phyloP scores from a whole-genome alignment of 176 grass and related monocot genomes.

The Triticum turgidum region DNA sequence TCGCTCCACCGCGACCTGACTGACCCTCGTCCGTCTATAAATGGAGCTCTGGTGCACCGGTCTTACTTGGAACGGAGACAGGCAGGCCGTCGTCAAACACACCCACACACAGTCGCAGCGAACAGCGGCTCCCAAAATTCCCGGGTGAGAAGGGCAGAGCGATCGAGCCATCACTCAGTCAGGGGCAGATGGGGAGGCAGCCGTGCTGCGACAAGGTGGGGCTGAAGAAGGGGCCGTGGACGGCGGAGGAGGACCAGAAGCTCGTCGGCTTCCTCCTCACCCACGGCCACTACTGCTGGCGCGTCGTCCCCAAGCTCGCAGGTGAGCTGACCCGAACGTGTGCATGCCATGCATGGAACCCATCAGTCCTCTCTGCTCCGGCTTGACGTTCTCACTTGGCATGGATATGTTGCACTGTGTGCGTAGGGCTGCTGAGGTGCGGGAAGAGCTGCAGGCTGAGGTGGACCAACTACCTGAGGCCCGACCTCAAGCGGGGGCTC shows the following conservation, averaged over 20 bases:
- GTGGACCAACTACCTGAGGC: slow-evolving; percentile 95
- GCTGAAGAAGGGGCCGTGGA: slow-evolving; percentile 90
- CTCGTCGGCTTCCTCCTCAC: slow-evolving; percentile 74
- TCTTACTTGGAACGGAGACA: slow-evolving; percentile 44
- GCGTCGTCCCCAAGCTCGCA: slow-evolving; percentile 86
- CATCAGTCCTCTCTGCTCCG: too few relatives aligned
- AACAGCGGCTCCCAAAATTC: background rate
- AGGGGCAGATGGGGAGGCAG: slow-evolving; percentile 63
- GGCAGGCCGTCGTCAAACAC: background rate
- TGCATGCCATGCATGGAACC: too few relatives aligned
- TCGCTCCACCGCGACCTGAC: background rate
- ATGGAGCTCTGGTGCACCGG: slow-evolving; percentile 2
- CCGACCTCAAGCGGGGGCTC: slow-evolving; percentile 82
- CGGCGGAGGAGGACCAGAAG: slow-evolving; percentile 87
- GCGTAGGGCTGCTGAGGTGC: slow-evolving; percentile 73
- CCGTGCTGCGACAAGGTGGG: slow-evolving; percentile 90
- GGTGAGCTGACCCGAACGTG: slow-evolving; percentile 21
- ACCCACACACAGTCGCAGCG: background rate
- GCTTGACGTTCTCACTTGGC: too few relatives aligned
- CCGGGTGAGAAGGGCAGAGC: background rate
- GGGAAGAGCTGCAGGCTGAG: slow-evolving; percentile 94
- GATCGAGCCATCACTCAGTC: background rate
- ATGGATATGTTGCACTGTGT: too few relatives aligned
- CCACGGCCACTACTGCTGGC: slow-evolving; percentile 90
- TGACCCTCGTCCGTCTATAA: slow-evolving; percentile 31